Percentiles rank a stretch among this genome's conserved stretches.
Conservation (phyloP, 108 stramenopile species). For the Skeletonema menzelii region DNA sequence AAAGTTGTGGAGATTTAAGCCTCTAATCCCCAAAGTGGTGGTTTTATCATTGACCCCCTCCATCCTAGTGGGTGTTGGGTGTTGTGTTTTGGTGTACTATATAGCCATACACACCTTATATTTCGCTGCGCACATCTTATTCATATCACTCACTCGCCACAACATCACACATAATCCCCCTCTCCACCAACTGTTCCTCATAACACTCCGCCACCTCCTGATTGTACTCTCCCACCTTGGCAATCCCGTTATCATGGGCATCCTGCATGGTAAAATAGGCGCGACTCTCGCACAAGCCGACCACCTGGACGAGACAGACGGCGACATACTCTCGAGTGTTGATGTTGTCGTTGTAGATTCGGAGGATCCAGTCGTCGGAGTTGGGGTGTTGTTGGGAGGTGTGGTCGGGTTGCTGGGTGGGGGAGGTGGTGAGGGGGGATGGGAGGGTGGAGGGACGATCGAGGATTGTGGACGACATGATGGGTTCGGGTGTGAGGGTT, state of each 20-base stretch:
- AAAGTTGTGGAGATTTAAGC: too few relatives aligned
- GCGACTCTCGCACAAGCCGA: constrained; percentile 64
- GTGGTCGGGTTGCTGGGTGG: not conserved
- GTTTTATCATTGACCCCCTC: too few relatives aligned
- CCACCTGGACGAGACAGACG: constrained; percentile 74
- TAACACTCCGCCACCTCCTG: constrained; percentile 82
- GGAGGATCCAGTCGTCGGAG: constrained; percentile 63
- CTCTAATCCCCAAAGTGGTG: too few relatives aligned
- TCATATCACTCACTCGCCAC: constrained; percentile 34
- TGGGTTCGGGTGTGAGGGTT: not conserved
- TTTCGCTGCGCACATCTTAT: too few relatives aligned
- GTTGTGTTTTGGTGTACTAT: too few relatives aligned
- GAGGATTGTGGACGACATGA: not conserved
- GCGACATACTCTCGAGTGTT: constrained; percentile 86
- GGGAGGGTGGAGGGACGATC: not conserved
- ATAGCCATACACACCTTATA: too few relatives aligned
- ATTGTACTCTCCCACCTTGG: constrained; percentile 70
- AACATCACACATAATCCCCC: constrained; percentile 76
- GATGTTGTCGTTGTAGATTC: constrained; percentile 84
- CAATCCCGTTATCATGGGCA: constrained; percentile 83
- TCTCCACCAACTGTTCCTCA: constrained; percentile 58
- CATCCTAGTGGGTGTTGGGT: too few relatives aligned
- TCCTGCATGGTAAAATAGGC: constrained; percentile 86
- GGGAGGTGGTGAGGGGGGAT: not conserved
- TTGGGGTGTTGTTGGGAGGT: not conserved